These are phyloP conservation scores for Fusarium equiseti DNA, from an alignment of 2,329 filamentous ascomycete genomes.

Conservation along the genomic window DNA sequence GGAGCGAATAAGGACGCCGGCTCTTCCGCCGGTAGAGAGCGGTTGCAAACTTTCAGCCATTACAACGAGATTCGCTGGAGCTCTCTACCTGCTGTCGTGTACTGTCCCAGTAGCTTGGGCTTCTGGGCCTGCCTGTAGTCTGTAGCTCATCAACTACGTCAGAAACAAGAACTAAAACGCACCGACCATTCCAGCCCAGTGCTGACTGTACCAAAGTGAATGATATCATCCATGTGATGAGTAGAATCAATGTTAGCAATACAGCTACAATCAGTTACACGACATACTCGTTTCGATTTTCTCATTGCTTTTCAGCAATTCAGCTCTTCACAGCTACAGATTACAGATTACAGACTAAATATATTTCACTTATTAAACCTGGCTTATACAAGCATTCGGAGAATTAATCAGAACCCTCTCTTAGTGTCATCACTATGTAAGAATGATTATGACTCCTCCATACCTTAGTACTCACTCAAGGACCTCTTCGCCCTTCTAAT, in stretches of 20 bases:
- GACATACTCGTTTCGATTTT: not conserved
- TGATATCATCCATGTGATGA: slow-evolving; percentile 24
- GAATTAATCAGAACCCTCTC: not conserved
- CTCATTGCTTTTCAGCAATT: not conserved
- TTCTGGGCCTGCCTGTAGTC: not conserved
- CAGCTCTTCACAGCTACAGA: not conserved
- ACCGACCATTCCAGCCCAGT: slow-evolving; percentile 18
- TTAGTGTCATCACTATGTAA: slow-evolving; percentile 10
- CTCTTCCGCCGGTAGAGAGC: not conserved
- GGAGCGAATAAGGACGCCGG: not conserved
- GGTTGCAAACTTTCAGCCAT: not conserved
- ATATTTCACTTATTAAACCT: not conserved
- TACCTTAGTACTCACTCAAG: not conserved
- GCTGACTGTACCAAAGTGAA: slow-evolving; percentile 21
- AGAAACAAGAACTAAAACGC: slow-evolving; percentile 20
- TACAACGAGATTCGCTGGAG: slow-evolving; percentile 7
- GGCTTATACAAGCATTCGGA: not conserved
- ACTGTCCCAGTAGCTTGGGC: not conserved
- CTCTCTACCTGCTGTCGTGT: not conserved
- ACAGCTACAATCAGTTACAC: not conserved
- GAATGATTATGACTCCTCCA: slow-evolving; percentile 8
- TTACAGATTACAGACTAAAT: not conserved
- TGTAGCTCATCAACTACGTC: slow-evolving; percentile 19
- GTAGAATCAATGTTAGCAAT: not conserved
- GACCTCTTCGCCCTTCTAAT: not conserved